A percentile compares a stretch with the other conserved stretches of the same genome.
phyloP scores from a whole-genome alignment of 1,139 yeast species.

The Blastobotrys aristatus region DNA sequence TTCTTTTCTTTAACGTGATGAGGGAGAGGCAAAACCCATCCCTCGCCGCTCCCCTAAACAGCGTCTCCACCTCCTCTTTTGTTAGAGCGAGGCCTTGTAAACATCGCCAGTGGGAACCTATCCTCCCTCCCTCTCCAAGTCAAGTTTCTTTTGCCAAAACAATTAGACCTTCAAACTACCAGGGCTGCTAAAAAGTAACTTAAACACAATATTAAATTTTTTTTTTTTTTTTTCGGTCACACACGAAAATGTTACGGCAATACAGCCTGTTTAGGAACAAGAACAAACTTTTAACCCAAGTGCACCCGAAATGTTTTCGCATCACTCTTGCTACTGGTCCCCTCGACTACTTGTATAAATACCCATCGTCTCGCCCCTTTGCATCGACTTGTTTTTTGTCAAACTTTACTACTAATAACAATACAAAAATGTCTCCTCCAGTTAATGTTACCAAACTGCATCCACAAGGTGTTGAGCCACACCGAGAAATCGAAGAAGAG shows the following conservation, averaged over 20 bases:
- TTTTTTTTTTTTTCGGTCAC: not conserved
- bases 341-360: not conserved
- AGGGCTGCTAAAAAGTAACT: not conserved
- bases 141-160: not conserved
- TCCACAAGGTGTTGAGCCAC: conserved; percentile 40
- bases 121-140: not conserved
- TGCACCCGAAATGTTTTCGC: not conserved
- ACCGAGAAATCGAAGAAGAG: conserved; percentile 38
- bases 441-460: conserved; percentile 40
- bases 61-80: no score
- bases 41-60: no score
- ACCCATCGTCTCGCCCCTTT: not conserved
- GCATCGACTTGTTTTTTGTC: not conserved
- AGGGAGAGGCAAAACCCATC: no score
- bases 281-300: not conserved
- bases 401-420: not conserved
- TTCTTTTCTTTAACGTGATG: no score
- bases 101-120: not conserved
- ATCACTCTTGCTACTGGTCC: not conserved
- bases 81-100: no score
- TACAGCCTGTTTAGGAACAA: conserved; percentile 7
- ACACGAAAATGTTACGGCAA: conserved; percentile 9
- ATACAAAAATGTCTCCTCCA: conserved; percentile 31
- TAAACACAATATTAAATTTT: not conserved
- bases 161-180: not conserved